Evolutionary conservation across 2,329 filamentous ascomycete genomes (phyloP).

Genomic region (Fusarium torulosum): DNA sequence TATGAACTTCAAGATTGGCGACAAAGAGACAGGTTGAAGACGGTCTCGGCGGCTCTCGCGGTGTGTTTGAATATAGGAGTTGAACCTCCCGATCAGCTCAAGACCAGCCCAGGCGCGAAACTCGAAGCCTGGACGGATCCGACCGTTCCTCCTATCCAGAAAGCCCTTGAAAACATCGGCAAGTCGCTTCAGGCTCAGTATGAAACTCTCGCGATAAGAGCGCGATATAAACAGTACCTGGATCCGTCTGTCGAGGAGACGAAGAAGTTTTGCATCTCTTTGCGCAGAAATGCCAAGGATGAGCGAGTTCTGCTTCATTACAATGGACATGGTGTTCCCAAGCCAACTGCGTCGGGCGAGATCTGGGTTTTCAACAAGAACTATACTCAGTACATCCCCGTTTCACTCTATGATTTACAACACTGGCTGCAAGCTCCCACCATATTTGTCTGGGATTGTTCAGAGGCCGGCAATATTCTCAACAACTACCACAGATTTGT

Average conservation of each 20-base stretch:
- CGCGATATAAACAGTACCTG: constrained; percentile 96
- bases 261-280: constrained; percentile 92
- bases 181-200: constrained; percentile 97
- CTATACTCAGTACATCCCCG: constrained; percentile 98
- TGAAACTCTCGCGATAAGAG: constrained; percentile 92
- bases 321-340: constrained; percentile 96
- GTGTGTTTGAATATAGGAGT: constrained; percentile 98
- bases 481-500: constrained; percentile 95
- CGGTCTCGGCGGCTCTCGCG: constrained; percentile 92
- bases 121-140: constrained; percentile 98
- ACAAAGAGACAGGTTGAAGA: constrained; percentile 96
- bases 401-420: constrained; percentile 94
- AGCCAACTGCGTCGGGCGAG: constrained; percentile 94
- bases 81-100: constrained; percentile 95
- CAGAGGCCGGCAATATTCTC: constrained; percentile 94
- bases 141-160: constrained; percentile 80
- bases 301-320: constrained; percentile 98
- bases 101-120: constrained; percentile 92
- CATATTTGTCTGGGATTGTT: constrained; percentile 98
- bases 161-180: constrained; percentile 92
- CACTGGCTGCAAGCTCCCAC: constrained; percentile 96
- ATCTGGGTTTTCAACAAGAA: constrained; percentile 99
- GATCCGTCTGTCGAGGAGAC: constrained; percentile 98
- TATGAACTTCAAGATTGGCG: constrained; percentile 91
- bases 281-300: constrained; percentile 93